Conservation (phyloP, 805 yeast species). For the Nakazawaea ishiwadae region DNA sequence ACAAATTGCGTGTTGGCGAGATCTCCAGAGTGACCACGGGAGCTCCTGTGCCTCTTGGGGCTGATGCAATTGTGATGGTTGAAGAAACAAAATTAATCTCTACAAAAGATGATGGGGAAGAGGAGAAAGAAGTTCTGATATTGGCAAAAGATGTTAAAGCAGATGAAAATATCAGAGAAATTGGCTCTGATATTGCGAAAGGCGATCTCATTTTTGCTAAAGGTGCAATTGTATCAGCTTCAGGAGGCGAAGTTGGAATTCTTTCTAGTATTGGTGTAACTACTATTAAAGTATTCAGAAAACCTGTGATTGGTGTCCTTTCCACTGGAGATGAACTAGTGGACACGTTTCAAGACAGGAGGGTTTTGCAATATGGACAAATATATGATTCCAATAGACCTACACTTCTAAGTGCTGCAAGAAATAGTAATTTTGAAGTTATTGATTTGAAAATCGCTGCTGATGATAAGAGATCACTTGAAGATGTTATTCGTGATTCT, state of each 20-base stretch:
- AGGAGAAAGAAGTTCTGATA: conserved; percentile 36
- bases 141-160: conserved; percentile 32
- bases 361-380: conserved; percentile 31
- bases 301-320: conserved; percentile 41
- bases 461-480: conserved; percentile 31
- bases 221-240: conserved; percentile 31
- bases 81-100: conserved; percentile 41
- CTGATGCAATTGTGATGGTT: conserved; percentile 49
- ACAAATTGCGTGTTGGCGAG: conserved; percentile 22
- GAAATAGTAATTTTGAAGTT: conserved; percentile 31
- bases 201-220: conserved; percentile 32
- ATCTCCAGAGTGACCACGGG: conserved; percentile 51
- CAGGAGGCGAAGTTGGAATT: conserved; percentile 48
- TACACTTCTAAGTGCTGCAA: conserved; percentile 31
- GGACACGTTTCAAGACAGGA: conserved; percentile 24
- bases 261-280: conserved; percentile 42
- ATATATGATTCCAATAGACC: conserved; percentile 50
- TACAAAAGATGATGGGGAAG: conserved; percentile 31
- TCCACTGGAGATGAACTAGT: conserved; percentile 51
- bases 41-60: conserved; percentile 51
- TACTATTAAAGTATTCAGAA: conserved; percentile 31
- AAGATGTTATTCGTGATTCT: conserved; percentile 20
- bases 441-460: conserved; percentile 47
- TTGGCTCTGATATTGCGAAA: conserved; percentile 42
- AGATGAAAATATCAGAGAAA: conserved; percentile 42